Percentiles rank a stretch among this genome's conserved stretches.
Conservation (phyloP, 768 basidiomycete genomes). For the Tricholoma hemisulphureum region DNA sequence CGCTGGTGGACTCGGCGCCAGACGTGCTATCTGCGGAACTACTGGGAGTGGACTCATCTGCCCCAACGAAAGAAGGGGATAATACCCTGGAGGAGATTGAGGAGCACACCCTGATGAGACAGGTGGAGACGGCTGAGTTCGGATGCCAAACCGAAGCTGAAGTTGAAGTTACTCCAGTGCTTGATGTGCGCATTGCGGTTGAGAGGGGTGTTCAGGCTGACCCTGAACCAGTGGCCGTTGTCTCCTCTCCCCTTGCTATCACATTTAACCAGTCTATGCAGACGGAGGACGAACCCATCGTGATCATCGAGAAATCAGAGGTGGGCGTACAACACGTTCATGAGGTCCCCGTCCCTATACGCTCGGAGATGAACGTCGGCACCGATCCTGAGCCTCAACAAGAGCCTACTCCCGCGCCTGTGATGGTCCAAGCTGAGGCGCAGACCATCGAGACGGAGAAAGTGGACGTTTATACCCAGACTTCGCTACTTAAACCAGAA, state of each 20-base stretch:
- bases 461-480: constrained; percentile 32
- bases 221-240: constrained; percentile 22
- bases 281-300: constrained; percentile 43
- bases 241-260: constrained; percentile 17
- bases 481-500: constrained; percentile 14
- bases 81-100: constrained; percentile 36
- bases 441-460: constrained; percentile 35
- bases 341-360: constrained; percentile 31
- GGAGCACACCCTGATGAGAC: constrained; percentile 41
- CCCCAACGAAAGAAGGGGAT: constrained; percentile 39
- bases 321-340: constrained; percentile 47
- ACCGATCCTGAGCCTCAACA: constrained; percentile 35
- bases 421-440: constrained; percentile 31
- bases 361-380: constrained; percentile 29
- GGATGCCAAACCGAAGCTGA: constrained; percentile 63
- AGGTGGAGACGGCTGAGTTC: constrained; percentile 56
- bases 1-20: constrained; percentile 62
- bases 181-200: constrained; percentile 23
- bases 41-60: constrained; percentile 35
- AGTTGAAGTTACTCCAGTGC: constrained; percentile 28
- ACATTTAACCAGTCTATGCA: constrained; percentile 43
- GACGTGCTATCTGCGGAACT: constrained; percentile 72
- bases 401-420: constrained; percentile 14
- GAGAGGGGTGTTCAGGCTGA: constrained; percentile 46
- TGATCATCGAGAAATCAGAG: constrained; percentile 39